Evolutionary conservation across 257 asterid genomes (phyloP).

Genomic region (Coffea canephora): DNA sequence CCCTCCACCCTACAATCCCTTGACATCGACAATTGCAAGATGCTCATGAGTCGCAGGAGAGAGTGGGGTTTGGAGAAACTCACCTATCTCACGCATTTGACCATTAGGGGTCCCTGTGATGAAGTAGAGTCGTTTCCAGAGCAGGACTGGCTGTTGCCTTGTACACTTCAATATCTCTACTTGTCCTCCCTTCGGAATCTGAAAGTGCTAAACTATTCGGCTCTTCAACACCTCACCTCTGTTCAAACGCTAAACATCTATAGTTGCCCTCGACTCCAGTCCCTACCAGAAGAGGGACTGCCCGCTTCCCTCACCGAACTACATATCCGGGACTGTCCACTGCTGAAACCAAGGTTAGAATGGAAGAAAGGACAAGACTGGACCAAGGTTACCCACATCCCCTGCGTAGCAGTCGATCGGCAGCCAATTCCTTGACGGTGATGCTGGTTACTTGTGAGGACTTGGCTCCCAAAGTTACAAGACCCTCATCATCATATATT

Average conservation of each 20-base stretch:
- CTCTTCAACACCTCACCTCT: constrained; percentile 1
- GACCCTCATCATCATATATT: too few relatives aligned
- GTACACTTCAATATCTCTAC: accelerated
- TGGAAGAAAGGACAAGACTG: constrained; percentile 10
- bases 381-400: constrained; percentile 3
- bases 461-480: too few relatives aligned
- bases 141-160: neutral
- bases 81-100: neutral
- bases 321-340: neutral
- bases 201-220: constrained; percentile 2
- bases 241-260: neutral
- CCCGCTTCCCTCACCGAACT: too few relatives aligned
- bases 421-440: too few relatives aligned
- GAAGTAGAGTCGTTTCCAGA: neutral
- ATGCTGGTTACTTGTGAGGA: too few relatives aligned
- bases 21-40: accelerated
- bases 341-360: constrained; percentile 8
- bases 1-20: neutral
- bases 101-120: accelerated
- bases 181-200: neutral
- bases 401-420: neutral
- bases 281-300: neutral
- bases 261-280: neutral
- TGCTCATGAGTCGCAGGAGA: neutral
- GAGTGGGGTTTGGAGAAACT: constrained; percentile 4